phyloP scores from a whole-genome alignment of 164 flowering plant genomes.

The Saururus chinensis region DNA sequence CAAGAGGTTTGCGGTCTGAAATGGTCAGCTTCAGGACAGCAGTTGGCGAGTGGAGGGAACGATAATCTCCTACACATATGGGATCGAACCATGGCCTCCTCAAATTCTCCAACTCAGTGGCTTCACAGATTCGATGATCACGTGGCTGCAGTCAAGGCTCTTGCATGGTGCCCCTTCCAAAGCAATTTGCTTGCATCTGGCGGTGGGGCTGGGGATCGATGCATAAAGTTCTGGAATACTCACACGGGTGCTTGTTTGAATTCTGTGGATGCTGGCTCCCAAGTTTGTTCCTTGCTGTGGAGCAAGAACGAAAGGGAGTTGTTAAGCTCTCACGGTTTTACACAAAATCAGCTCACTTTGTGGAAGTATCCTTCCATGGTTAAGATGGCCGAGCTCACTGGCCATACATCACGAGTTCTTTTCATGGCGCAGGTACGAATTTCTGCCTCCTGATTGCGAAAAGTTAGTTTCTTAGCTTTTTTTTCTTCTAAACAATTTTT shows the following conservation, averaged over 20 bases:
- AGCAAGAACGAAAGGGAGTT: conserved; percentile 50
- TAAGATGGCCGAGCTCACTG: conserved; percentile 53
- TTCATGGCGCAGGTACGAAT: conserved; percentile 50
- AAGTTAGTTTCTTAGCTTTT: too few relatives aligned
- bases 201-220: conserved; percentile 49
- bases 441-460: background rate
- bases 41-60: conserved; percentile 60
- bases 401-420: conserved; percentile 61
- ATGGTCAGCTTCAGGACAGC: conserved; percentile 60
- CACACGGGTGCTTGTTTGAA: conserved; percentile 60
- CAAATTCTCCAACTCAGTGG: conserved; percentile 37
- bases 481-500: too few relatives aligned
- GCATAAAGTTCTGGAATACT: conserved; percentile 63
- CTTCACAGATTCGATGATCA: conserved; percentile 59
- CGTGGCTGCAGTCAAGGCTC: conserved; percentile 57
- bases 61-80: conserved; percentile 55
- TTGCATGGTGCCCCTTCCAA: conserved; percentile 71
- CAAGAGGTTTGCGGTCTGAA: conserved; percentile 61
- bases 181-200: conserved; percentile 51
- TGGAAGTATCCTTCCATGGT: conserved; percentile 75
- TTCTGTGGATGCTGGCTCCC: conserved; percentile 58
- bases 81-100: conserved; percentile 36
- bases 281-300: conserved; percentile 58
- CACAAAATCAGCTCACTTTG: conserved; percentile 49
- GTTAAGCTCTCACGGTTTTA: conserved; percentile 56